phyloP scores from a whole-genome alignment of 2,329 filamentous ascomycete species.

The Fusarium cicatricum region DNA sequence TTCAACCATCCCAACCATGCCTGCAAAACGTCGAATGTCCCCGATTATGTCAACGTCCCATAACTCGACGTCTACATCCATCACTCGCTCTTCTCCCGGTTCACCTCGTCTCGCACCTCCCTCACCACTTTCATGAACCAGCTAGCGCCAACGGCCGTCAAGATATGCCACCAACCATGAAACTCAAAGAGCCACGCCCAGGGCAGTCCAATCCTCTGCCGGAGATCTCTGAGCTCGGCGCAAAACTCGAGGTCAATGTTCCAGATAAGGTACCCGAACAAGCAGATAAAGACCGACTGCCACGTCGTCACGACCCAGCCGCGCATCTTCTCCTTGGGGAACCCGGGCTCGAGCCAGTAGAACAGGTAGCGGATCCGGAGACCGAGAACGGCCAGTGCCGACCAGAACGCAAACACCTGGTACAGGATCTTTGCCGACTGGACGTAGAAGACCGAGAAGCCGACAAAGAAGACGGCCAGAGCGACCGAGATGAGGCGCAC shows the following conservation, averaged over 20 bases:
- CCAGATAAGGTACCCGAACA: slow-evolving; percentile 62
- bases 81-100: slow-evolving; percentile 30
- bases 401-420: slow-evolving; percentile 51
- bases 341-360: slow-evolving; percentile 40
- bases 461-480: slow-evolving; percentile 52
- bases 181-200: slow-evolving; percentile 65
- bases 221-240: slow-evolving; percentile 53
- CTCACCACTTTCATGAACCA: slow-evolving; percentile 47
- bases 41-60: too few species aligned
- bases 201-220: slow-evolving; percentile 59
- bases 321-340: slow-evolving; percentile 39
- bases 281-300: slow-evolving; percentile 46
- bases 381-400: slow-evolving; percentile 45
- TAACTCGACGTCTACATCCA: not conserved
- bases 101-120: slow-evolving; percentile 39
- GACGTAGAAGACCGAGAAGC: slow-evolving; percentile 54
- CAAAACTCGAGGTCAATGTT: slow-evolving; percentile 65
- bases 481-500: slow-evolving; percentile 45
- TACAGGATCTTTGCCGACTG: slow-evolving; percentile 53
- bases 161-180: slow-evolving; percentile 71
- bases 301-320: slow-evolving; percentile 42
- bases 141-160: slow-evolving; percentile 64
- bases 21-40: too few species aligned
- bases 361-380: slow-evolving; percentile 49
- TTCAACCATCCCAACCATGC: too few species aligned